Base-by-base conservation (phyloP, 352 stramenopile genomes). In the Globisporangium nagaii region DNA sequence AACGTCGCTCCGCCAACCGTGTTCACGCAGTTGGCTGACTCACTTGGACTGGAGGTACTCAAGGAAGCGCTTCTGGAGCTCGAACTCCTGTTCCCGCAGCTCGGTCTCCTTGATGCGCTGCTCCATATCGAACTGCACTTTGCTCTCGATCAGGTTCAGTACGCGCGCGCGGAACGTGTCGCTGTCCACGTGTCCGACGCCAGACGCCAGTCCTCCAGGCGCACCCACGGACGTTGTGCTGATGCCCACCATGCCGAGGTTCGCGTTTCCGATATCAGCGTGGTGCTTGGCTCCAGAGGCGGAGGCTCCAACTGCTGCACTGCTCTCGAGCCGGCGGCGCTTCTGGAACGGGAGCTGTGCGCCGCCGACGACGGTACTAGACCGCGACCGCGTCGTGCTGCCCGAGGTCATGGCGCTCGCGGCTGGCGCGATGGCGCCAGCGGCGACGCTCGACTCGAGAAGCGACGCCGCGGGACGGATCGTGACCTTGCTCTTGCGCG, bases 41-140 rank as follows among this genome's bases (percentile, higher is more conserved):
- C 68, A 88, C 66, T 90, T 88, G 22, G 78, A 79, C 63, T 89
- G 80, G 62, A 93, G 68, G 73, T 86, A 93, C 67, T 85, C 78
- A 36, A 93, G 50, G 27, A 93, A 86, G 30, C 77, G 75, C 63
- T 89, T 88, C 48, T 93, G 83, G 25, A 93, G 51, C 63, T 90
- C 77, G 58, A 91, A 77, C 62, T 93, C 83, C 43, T 90, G 77
- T 24, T 90, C 76, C 40, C 80, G 79, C 44, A 91, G 66, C 56
- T 89, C 75, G 35, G 76, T 83, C 42, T 93, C 83, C 52, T 84
- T 86, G 36, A 76, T 61, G 15, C 76, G 76, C 50, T 93, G 83
- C 37, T 89, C 74, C 73, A 87, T 88, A 55, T 93, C 83, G 56
- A 93, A 88, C 48, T 86, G 73, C 34, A 91, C 79, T 55, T 93